Percentiles rank a stretch among this genome's conserved stretches.
These are phyloP conservation scores for Podospora australis DNA, from an alignment of 495 filamentous ascomycete species.

Conservation along the genomic window DNA sequence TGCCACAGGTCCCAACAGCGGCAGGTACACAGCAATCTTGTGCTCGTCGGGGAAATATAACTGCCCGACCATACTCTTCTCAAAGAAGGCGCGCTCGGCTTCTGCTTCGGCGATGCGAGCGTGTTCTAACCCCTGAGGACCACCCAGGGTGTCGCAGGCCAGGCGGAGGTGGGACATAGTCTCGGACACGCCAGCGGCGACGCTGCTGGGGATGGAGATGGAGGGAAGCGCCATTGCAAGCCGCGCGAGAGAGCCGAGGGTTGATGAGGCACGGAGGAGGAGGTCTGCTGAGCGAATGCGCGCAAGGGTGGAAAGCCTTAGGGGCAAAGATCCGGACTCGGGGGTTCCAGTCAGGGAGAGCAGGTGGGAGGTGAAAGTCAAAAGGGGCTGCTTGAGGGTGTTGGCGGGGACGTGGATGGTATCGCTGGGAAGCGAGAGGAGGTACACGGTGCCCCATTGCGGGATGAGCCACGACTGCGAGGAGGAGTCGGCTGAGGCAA, in stretches of 20 bases:
- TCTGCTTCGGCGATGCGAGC: slow-evolving; percentile 80
- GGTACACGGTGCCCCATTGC: slow-evolving; percentile 91
- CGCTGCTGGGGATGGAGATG: slow-evolving; percentile 81
- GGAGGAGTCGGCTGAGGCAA: slow-evolving; percentile 41
- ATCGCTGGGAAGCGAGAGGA: slow-evolving; percentile 57
- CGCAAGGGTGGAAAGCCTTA: slow-evolving; percentile 76
- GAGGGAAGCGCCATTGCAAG: slow-evolving; percentile 78
- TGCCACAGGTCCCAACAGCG: slow-evolving; percentile 82
- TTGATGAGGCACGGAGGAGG: slow-evolving; percentile 84
- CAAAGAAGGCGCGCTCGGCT: slow-evolving; percentile 93
- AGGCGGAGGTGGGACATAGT: slow-evolving; percentile 69
- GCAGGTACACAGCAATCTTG: slow-evolving; percentile 95
- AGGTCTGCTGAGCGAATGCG: slow-evolving; percentile 82
- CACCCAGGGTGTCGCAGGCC: slow-evolving; percentile 67
- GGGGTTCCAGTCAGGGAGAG: slow-evolving; percentile 85
- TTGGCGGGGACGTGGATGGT: slow-evolving; percentile 34
- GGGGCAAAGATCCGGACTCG: slow-evolving; percentile 67
- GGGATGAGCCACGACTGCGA: slow-evolving; percentile 90
- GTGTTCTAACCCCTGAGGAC: slow-evolving; percentile 56
- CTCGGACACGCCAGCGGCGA: slow-evolving; percentile 75
- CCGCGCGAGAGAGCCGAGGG: slow-evolving; percentile 84
- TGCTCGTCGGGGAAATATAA: slow-evolving; percentile 97
- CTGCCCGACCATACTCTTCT: slow-evolving; percentile 98
- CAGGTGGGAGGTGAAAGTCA: slow-evolving; percentile 89
- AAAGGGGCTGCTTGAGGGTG: slow-evolving; percentile 67